Evolutionary conservation across 2,329 filamentous ascomycete species (phyloP).

Genomic region (Fusarium sp.): DNA sequence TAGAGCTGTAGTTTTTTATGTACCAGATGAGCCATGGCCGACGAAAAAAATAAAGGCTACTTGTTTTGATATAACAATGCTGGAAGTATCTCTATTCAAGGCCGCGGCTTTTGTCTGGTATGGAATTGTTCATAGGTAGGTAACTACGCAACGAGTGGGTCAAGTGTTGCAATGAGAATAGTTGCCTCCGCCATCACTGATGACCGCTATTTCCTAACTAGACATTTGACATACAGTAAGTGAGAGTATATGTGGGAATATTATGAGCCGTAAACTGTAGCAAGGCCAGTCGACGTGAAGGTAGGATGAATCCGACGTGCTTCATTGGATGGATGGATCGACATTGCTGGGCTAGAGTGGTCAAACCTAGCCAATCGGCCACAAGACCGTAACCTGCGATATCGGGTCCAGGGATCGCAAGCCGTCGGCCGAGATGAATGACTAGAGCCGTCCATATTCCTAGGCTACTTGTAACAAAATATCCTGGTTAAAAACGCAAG

Average conservation of each 20-base stretch:
- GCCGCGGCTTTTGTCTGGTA: too few species aligned
- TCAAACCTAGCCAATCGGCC: neutral
- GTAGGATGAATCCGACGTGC: neutral
- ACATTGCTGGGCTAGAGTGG: neutral
- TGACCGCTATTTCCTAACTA: too few species aligned
- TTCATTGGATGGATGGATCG: neutral
- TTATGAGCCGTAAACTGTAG: neutral
- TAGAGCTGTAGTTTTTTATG: neutral
- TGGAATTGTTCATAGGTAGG: too few species aligned
- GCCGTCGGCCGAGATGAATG: neutral
- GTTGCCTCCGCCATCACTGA: too few species aligned
- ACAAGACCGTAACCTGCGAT: neutral
- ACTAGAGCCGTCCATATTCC: neutral
- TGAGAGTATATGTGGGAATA: too few species aligned
- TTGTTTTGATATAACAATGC: too few species aligned
- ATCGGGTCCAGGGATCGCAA: neutral
- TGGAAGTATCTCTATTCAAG: too few species aligned
- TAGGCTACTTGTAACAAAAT: neutral
- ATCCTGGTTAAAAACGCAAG: neutral
- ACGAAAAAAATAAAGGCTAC: too few species aligned
- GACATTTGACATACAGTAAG: too few species aligned
- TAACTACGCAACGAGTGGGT: too few species aligned
- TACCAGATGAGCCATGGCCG: neutral
- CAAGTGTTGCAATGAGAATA: too few species aligned
- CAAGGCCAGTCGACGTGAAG: neutral